These are phyloP conservation scores for Mycosphaerella sp. DNA, from an alignment of 2,329 filamentous ascomycete genomes.

Conservation along the genomic window DNA sequence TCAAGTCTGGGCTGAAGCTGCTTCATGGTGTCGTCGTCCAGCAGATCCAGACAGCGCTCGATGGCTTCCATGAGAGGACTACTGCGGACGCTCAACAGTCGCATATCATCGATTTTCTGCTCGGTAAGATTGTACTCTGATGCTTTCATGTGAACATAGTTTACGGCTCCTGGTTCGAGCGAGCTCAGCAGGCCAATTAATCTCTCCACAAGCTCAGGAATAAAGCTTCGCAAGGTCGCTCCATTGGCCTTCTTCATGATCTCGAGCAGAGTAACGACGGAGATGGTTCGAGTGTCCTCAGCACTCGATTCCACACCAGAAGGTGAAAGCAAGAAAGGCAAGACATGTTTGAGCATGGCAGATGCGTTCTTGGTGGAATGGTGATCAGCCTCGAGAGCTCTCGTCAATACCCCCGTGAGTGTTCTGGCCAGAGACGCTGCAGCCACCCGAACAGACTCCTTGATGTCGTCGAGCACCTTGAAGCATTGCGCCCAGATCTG, in stretches of 20 bases:
- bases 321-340: constrained; percentile 85
- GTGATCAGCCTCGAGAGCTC: constrained; percentile 74
- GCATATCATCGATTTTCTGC: constrained; percentile 82
- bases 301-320: constrained; percentile 85
- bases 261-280: constrained; percentile 72
- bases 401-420: constrained; percentile 77
- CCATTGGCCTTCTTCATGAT: constrained; percentile 81
- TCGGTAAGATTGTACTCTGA: constrained; percentile 76
- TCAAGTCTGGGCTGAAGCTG: constrained; percentile 67
- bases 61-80: constrained; percentile 92
- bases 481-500: constrained; percentile 81
- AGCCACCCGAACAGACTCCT: constrained; percentile 75
- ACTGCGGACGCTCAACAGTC: constrained; percentile 71
- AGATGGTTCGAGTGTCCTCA: constrained; percentile 85
- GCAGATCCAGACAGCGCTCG: constrained; percentile 76
- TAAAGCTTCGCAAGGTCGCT: constrained; percentile 70
- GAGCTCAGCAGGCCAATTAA: constrained; percentile 78
- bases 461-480: constrained; percentile 93
- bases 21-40: constrained; percentile 73
- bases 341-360: constrained; percentile 75
- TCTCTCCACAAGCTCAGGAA: constrained; percentile 73
- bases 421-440: constrained; percentile 77
- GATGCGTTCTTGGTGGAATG: constrained; percentile 60
- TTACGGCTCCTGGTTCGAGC: constrained; percentile 80
- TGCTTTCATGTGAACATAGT: constrained; percentile 87